These are phyloP conservation scores for Geosiphon pyriformis DNA, from an alignment of 192 early-diverging fungal genomes.

Conservation along the genomic window DNA sequence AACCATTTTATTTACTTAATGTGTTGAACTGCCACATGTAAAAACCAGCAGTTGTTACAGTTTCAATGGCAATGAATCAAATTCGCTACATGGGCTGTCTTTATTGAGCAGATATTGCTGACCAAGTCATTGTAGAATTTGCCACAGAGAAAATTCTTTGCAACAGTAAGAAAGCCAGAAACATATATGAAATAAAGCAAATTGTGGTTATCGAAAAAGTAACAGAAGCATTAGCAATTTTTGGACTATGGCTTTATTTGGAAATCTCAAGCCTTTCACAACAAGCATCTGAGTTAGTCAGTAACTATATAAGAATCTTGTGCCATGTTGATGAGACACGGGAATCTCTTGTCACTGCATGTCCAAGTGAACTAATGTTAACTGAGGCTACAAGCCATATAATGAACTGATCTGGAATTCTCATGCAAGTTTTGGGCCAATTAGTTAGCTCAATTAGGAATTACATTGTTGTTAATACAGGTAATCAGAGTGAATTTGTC, in stretches of 20 bases:
- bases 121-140: background rate
- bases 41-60: background rate
- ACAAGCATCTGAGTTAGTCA: conserved; percentile 8
- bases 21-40: background rate
- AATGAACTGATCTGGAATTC: conserved; percentile 3
- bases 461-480: conserved; percentile 8
- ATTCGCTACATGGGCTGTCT: conserved; percentile 2
- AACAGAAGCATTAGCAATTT: conserved; percentile 5
- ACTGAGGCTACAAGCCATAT: conserved; percentile 1
- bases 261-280: conserved; percentile 9
- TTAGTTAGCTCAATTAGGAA: conserved; percentile 9
- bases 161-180: background rate
- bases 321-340: conserved; percentile 5
- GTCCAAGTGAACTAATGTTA: conserved; percentile 9
- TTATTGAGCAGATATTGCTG: conserved; percentile 4
- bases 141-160: conserved; percentile 9
- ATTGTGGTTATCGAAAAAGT: background rate
- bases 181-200: background rate
- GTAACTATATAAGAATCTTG: conserved; percentile 8
- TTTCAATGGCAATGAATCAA: background rate
- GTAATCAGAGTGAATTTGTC: conserved; percentile 1
- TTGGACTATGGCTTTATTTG: conserved; percentile 3
- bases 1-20: conserved; percentile 7
- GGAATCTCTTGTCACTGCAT: conserved; percentile 6
- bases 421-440: background rate